Evolutionary conservation across 345 rosid species (phyloP), one percentile per base, ranked within the genome.

Genomic region (Gossypium bickii): DNA sequence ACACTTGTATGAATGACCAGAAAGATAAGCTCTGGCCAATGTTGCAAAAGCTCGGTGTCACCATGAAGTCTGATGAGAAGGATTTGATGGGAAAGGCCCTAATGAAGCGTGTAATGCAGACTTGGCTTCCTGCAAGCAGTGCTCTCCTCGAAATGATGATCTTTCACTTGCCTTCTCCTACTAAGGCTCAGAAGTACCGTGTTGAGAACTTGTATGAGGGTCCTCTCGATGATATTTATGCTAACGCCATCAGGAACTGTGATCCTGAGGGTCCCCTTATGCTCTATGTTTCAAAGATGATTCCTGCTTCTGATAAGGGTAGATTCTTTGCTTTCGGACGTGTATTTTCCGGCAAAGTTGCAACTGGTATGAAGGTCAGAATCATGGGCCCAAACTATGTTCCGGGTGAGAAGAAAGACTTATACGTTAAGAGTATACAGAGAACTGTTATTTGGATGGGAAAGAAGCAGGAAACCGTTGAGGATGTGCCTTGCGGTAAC

Each of bases 51-150:
- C 92, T 90, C 49, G 78, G 75, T 24, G 84, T 90, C 5, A 70
- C 76, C 11, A 85, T 90, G 92, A 90, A 90, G 86, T 22, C 85
- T 1, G 92, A 90, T 0, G 94, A 90, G 81, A 90, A 88, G 82
- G 94, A 90, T 0, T 75, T 90, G 84, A 83, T 87, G 87, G 94
- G 87, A 5, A 90, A 90, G 84, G 73, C 89, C 3, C 49, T 90
- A 83, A 90, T 90, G 94, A 90, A 90, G 86, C 88, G 94, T 75
- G 94, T 90, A 13, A 85, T 90, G 94, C 94, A 90, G 76, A 87
- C 82, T 3, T 87, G 90, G 88, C 85, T 87, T 9, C 90, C 88
- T 2, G 90, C 90, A 4, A 85, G 86, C 17, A 63, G 0, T 64
- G 90, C 90, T 20, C 86, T 87, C 1, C 69, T 90, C 12, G 94